These are phyloP conservation scores for Populus nigra DNA, from an alignment of 345 rosid genomes.

Conservation along the genomic window DNA sequence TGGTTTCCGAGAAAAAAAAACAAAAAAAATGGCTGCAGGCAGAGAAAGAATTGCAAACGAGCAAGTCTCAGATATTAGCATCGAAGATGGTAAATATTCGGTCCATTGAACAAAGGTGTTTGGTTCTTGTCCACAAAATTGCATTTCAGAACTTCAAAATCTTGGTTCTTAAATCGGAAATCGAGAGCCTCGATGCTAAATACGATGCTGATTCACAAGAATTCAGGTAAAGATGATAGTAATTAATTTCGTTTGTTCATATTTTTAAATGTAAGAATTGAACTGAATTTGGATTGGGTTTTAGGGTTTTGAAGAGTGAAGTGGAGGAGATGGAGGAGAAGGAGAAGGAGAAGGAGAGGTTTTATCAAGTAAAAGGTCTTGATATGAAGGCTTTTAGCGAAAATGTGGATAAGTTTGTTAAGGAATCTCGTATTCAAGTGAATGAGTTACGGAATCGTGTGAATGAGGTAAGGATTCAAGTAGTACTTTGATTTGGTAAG, in stretches of 20 bases:
- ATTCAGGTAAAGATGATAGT: conserved; percentile 34
- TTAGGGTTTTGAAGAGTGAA: conserved; percentile 53
- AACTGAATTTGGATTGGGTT: not conserved
- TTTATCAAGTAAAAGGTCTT: conserved; percentile 33
- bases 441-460: conserved; percentile 34
- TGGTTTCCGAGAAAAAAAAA: conserved; percentile 12
- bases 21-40: conserved; percentile 28
- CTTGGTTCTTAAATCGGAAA: conserved; percentile 46
- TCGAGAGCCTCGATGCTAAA: conserved; percentile 40
- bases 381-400: conserved; percentile 56
- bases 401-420: conserved; percentile 33
- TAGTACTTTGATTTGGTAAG: not conserved
- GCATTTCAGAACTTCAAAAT: conserved; percentile 55
- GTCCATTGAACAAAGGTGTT: conserved; percentile 53
- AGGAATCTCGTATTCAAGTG: conserved; percentile 31
- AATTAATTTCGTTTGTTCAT: not conserved
- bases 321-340: conserved; percentile 52
- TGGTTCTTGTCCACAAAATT: conserved; percentile 50
- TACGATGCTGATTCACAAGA: conserved; percentile 26
- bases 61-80: conserved; percentile 42
- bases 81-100: conserved; percentile 41
- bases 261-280: not conserved
- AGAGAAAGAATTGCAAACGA: conserved; percentile 62
- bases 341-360: conserved; percentile 53
- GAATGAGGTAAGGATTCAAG: conserved; percentile 35